Evolutionary conservation across 1,139 yeast species (phyloP).

Genomic region (Zygoascus meyerae): DNA sequence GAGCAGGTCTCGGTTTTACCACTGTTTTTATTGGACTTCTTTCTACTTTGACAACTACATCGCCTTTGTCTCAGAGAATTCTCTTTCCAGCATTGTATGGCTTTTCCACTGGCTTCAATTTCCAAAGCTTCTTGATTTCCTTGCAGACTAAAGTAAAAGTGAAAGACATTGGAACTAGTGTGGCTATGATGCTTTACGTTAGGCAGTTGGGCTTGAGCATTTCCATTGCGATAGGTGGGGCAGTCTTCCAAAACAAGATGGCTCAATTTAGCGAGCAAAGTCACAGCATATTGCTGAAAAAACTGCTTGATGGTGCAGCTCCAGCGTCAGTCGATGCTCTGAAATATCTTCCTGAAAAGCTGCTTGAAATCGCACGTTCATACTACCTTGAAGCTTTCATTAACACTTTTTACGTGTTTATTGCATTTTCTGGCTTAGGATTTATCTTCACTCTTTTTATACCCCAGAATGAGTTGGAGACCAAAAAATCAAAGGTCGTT

Average conservation of each 20-base stretch:
- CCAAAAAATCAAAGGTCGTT: conserved; percentile 11
- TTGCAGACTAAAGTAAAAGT: conserved; percentile 23
- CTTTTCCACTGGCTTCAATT: conserved; percentile 25
- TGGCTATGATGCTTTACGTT: conserved; percentile 22
- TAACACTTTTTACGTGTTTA: conserved; percentile 21
- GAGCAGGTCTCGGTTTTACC: conserved; percentile 20
- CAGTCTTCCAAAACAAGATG: conserved; percentile 24
- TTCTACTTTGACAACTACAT: conserved; percentile 19
- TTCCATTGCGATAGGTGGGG: conserved; percentile 27
- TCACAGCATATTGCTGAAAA: conserved; percentile 9
- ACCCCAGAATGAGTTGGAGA: conserved; percentile 22
- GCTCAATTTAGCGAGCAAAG: conserved; percentile 15
- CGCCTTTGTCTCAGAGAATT: conserved; percentile 23
- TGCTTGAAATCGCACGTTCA: conserved; percentile 15
- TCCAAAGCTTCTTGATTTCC: conserved; percentile 25
- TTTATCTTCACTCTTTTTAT: conserved; percentile 19
- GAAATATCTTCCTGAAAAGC: conserved; percentile 15
- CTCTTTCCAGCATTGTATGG: conserved; percentile 24
- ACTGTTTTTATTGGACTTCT: conserved; percentile 23
- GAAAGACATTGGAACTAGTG: conserved; percentile 24
- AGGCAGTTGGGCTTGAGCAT: conserved; percentile 26
- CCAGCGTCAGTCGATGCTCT: conserved; percentile 22
- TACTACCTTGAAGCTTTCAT: conserved; percentile 20
- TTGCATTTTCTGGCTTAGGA: conserved; percentile 22
- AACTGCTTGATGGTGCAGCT: conserved; percentile 20